Evolutionary conservation across 257 asterid species (phyloP), one percentile per base, ranked within the genome.

Genomic region (Solanum rostratum): DNA sequence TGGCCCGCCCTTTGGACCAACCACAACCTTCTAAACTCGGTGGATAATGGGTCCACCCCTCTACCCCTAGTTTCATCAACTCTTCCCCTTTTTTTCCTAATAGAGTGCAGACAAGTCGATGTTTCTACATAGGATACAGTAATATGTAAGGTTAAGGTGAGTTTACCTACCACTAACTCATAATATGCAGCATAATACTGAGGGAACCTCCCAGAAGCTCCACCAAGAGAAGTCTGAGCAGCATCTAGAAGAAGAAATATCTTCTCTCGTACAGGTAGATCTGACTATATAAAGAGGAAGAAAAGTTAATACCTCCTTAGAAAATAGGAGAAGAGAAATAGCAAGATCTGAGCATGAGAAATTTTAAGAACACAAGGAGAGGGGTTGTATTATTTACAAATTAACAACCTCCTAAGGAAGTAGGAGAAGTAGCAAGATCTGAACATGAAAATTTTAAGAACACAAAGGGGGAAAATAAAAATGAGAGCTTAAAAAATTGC

Each of bases 201-300:
- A 86, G 99, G 98, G 88, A 94, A 97, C 86, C 88, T 90, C 85
- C 99, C 99, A 39, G 95, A 88, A 91, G 93, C 95, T 86, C 99
- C 98, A 55, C 99, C 98, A 83, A 97, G 94, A 55, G 98, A 95
- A 84, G 98, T 95, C 86, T 95, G 99, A 65, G 98, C 97, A 2
- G 98, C 98, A 89, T 97, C 99, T 86, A 97, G 88, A 70, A 97
- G 93, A 84, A 94, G 96, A 90, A 97, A 97, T 18, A 94, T 91
- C 91, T 91, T 93, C 87, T 97, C 99, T 14, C 98, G 92, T 57
- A 93, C 96, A 70, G 93, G 93, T 85, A 85, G 92, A 50, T 97
- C 97, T 4, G 97, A 91, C 99, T 96, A 92, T 82, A 86, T 53
- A 85, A 63, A 50, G 69, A 74, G 82, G 52, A 81, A 66, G 39